Percentiles rank a stretch among this genome's conserved stretches.
phyloP scores from a whole-genome alignment of 2,329 filamentous ascomycete genomes.

The Colletotrichum sp. region DNA sequence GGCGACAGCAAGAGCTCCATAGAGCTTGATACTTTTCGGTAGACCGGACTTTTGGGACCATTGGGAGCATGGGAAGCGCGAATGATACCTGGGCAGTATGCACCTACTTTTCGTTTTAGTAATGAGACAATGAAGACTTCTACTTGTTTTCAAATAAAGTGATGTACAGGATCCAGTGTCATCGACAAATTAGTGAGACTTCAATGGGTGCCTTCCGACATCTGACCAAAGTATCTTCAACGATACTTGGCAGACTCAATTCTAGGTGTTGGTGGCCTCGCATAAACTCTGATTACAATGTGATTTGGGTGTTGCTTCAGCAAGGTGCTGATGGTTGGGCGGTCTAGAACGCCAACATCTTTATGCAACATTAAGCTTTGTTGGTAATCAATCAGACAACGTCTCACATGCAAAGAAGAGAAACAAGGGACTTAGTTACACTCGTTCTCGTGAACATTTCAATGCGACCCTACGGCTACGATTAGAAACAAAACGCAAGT shows the following conservation, averaged over 20 bases:
- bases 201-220: background rate
- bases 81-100: background rate
- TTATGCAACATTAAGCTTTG: background rate
- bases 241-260: rapidly evolving
- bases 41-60: background rate
- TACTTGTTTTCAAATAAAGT: background rate
- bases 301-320: background rate
- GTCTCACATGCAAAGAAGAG: background rate
- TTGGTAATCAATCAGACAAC: background rate
- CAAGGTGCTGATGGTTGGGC: background rate
- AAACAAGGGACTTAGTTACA: background rate
- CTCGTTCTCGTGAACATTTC: background rate
- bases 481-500: background rate
- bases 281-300: background rate
- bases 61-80: background rate
- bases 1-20: slow-evolving; percentile 18
- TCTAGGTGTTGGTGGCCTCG: background rate
- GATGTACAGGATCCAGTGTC: background rate
- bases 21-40: slow-evolving; percentile 12
- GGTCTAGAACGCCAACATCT: background rate
- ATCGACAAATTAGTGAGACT: background rate
- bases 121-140: background rate
- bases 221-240: background rate
- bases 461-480: background rate
- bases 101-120: background rate